Evolutionary conservation across 2,329 filamentous ascomycete species (phyloP), one percentile per base, ranked within the genome.

Genomic region (Arthrobotrys conoides): DNA sequence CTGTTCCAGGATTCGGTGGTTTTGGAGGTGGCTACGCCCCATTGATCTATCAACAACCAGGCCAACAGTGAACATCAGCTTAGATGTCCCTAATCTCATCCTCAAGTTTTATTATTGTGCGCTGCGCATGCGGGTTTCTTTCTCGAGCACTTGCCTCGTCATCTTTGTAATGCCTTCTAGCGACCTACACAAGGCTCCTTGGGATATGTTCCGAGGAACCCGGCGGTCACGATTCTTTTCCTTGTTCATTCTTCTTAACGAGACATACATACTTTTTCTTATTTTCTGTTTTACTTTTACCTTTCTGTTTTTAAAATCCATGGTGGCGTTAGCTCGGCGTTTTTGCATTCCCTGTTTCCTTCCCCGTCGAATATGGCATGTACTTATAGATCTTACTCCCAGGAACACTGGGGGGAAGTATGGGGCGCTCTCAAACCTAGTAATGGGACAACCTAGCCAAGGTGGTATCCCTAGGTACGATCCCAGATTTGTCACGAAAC

Each of bases 21-120:
- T 72, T 78, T 22, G 68, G 75, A 38, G 68, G 61, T 2, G 53
- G 61, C 4, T 78, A 78, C 18, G 67, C 67, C 12, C 75, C 75
- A 12, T 59, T 78, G 8, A 78, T 78, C n/a, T 78, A 78, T 36
- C 75, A 78, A 22, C 75, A 78, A 44, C 75, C 75, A 16, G 75
- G 75, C 5, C 75, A 78, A 24, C 75, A 78, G 44, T 78, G 46
- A 63, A 38, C 18, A 33, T 10, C 41, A 24, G n/a, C 24, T 46
- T 2, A 20, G 14, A 27, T 46, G 14, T 36, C 49, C 38, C 38
- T 9, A 4, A 12, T 22, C 44, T 38, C 49, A 27, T 24, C 18
- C 24, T 5, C n/a, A 20, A 4, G 14, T 41, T 41, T 30, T 44
- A 16, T 63, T 51, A 24, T 61, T 67, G 18, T 38, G 14, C 27